Percentiles rank a stretch among this genome's conserved stretches.
Conservation (phyloP, 2,329 filamentous ascomycete species). For the Colletotrichum sp. region DNA sequence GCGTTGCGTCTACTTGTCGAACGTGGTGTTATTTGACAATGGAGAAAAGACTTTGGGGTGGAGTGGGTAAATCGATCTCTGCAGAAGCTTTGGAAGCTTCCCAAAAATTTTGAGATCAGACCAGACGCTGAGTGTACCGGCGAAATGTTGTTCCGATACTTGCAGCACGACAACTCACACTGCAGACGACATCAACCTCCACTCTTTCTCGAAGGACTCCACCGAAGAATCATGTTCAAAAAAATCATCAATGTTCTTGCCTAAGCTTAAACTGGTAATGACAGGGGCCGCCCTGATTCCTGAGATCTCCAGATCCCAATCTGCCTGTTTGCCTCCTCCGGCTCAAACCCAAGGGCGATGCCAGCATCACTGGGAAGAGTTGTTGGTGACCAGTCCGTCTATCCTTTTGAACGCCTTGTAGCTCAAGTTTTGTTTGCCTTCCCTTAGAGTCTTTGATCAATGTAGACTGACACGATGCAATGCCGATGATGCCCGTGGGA, state of each 20-base stretch:
- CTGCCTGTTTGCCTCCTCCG: not conserved
- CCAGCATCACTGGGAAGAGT: not conserved
- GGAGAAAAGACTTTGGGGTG: not conserved
- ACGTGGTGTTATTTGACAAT: not conserved
- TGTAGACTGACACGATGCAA: constrained; percentile 6
- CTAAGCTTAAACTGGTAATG: constrained; percentile 1
- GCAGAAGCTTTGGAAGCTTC: constrained; percentile 7
- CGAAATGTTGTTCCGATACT: not conserved
- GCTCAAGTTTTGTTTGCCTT: not conserved
- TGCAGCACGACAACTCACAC: not conserved
- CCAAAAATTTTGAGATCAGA: constrained; percentile 18
- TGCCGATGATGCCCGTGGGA: not conserved
- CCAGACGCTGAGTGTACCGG: not conserved
- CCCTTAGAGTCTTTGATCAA: not conserved
- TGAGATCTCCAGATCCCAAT: not conserved
- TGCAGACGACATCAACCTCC: not conserved
- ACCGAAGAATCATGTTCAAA: not conserved
- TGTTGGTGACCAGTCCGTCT: not conserved
- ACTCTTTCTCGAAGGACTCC: not conserved
- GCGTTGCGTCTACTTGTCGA: not conserved
- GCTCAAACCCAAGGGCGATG: not conserved
- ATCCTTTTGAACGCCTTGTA: not conserved
- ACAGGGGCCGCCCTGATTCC: not conserved
- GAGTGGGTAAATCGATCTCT: not conserved
- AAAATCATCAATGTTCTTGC: not conserved